A percentile compares a stretch with the other conserved stretches of the same genome.
Evolutionary conservation across 1,139 yeast species (phyloP).

Genomic region (Pichia inconspicua): DNA sequence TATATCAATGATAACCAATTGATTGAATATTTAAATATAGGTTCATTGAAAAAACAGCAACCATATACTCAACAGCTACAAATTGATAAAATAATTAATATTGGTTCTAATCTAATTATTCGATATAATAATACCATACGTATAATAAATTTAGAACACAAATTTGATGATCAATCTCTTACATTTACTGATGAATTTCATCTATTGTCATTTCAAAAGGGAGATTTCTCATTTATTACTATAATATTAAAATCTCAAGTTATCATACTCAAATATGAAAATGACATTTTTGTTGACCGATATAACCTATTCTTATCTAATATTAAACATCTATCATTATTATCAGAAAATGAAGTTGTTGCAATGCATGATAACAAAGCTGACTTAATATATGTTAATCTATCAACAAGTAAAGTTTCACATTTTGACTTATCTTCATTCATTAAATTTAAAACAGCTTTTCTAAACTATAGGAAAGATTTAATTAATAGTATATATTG

Average conservation of each 20-base stretch:
- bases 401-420: conserved; percentile 6
- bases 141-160: not conserved
- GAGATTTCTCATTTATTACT: not conserved
- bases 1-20: not conserved
- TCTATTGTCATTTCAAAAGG: not conserved
- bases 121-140: not conserved
- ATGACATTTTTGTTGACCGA: conserved; percentile 9
- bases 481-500: not conserved
- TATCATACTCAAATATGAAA: conserved; percentile 10
- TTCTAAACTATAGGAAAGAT: conserved; percentile 4
- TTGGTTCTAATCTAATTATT: not conserved
- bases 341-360: conserved; percentile 5
- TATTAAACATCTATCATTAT: conserved; percentile 1
- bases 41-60: not conserved
- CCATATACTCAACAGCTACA: not conserved
- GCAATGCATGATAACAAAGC: conserved; percentile 6
- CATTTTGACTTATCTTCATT: conserved; percentile 7
- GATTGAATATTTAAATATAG: not conserved
- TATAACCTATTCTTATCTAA: conserved; percentile 12
- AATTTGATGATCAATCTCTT: not conserved
- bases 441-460: conserved; percentile 3
- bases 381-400: conserved; percentile 10
- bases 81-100: not conserved
- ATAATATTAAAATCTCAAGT: conserved; percentile 10
- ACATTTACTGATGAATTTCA: not conserved